Conservation (phyloP, 2,329 filamentous ascomycete genomes). For the Trichoderma citrinoviride region DNA sequence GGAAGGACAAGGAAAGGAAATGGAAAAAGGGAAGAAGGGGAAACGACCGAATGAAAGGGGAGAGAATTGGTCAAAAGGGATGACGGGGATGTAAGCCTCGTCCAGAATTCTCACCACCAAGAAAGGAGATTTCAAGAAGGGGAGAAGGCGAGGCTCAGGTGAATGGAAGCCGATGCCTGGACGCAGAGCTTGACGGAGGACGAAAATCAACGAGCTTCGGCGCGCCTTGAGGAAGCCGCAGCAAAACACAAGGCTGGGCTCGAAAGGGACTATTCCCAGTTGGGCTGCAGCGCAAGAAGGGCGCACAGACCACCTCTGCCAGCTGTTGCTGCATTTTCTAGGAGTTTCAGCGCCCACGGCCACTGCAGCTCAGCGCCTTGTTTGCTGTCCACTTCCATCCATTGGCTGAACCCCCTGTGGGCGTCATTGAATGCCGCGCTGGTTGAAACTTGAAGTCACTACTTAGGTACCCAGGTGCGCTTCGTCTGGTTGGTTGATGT, state of each 20-base stretch:
- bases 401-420: neutral
- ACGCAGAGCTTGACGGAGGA: constrained; percentile 7
- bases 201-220: constrained; percentile 10
- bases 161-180: neutral
- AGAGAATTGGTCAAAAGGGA: neutral
- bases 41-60: neutral
- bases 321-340: constrained; percentile 1
- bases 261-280: constrained; percentile 10
- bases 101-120: neutral
- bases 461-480: no score
- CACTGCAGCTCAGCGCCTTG: neutral
- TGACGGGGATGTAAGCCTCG: neutral
- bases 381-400: neutral
- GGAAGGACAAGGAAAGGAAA: neutral
- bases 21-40: neutral
- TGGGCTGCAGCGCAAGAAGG: constrained; percentile 7
- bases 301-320: constrained; percentile 12
- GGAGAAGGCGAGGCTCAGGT: neutral
- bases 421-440: neutral
- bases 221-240: constrained; percentile 14
- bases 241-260: constrained; percentile 3
- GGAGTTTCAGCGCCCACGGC: neutral
- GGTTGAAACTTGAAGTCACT: no score
- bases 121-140: neutral
- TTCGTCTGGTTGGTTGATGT: no score